Base-by-base conservation (phyloP, 164 flowering plant genomes). In the Stephania cephalantha region DNA sequence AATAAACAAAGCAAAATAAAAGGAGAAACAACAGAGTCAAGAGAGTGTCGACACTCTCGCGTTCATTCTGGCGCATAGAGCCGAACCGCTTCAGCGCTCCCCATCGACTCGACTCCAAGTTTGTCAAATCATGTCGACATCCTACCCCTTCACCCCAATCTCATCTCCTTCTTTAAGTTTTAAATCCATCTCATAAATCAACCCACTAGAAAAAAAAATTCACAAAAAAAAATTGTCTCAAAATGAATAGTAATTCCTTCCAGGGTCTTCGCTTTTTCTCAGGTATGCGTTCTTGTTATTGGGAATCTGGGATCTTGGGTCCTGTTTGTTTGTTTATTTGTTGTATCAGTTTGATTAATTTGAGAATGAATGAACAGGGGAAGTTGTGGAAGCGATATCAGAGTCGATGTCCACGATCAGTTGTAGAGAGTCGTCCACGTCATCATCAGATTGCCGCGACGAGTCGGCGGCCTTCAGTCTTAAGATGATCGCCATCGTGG, bases 401-500 rank as follows among this genome's bases (percentile, higher is more conserved):
- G 46, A 31, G 2, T 58, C 74, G 12, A 72, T 61, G 68, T n/a
- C 50, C 29, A 72, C 74, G 42, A 58, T 5, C 68, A 72, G 31
- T 58, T 72, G 74, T 50, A 18, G 12, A 9, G 50, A 58, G 74
- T 25, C 20, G 74, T 35, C 42, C 42, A 35, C 42, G 42, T 35
- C 35, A 10, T 18, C 25, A 11, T 48, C 18, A 18, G 66, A 72
- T 2, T 72, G 74, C 68, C 20, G 74, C 35, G 68, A 72, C 66
- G 74, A 72, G 25, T 31, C 66, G 7, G 48, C 66, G 42, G 67
- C 74, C 1, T 58, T 58, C 6, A n/a, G 18, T 6, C 68, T 72
- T 29, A 72, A 72, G 44, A 58, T 72, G 66, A 42, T 72, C 45
- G 74, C 74, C 8, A 58, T 72, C 42, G 68, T 48, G 9, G 50